Evolutionary conservation across 768 basidiomycete genomes (phyloP), one percentile per base, ranked within the genome.

Genomic region (Lactarius indigo): DNA sequence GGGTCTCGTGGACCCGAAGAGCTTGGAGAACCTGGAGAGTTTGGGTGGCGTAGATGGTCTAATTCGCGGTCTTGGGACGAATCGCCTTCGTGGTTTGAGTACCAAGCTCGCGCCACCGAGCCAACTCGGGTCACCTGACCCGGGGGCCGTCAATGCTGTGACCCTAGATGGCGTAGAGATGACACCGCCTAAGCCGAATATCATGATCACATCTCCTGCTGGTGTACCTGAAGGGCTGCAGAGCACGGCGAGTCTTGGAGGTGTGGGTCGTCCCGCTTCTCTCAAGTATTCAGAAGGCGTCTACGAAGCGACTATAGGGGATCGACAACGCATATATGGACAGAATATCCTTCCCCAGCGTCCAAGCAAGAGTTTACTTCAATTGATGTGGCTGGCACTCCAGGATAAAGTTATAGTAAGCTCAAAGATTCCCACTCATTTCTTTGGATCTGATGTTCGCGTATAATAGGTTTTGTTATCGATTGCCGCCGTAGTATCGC

Each of bases 1-100:
- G 1, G 85, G 86, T 66, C 84, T 97, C 61, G 86, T 98, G 42
- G 96, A 98, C 74, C 94, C 95, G 10, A 98, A 97, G 78, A 88
- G 81, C 68, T 69, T 95, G 13, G 83, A 88, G 2, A 74, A 81
- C 17, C 83, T 99, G 37, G 79, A 79, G 20, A 76, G 76, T 13
- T 80, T 96, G 41, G 95, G 94, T 23, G 97, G 97, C 50, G 79
- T 83, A 9, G 71, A 80, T 0, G 85, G 83, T 9, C 74, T 98
- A 15, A 77, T 96, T 15, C 77, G 78, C 1, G 90, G 92, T 6
- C 84, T 98, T 9, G 92, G 92, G 15, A 89, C 92, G 0, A 77
- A 90, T 68, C 71, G 75, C 3, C 78, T 81, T 3, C 77, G 69
- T 30, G 90, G 91, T 17, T 75, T 83, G 5, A 64, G 62, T 44